Percentiles rank a stretch among this genome's conserved stretches.
phyloP scores from a whole-genome alignment of 768 basidiomycete species.

The Rhodocollybia butyracea region DNA sequence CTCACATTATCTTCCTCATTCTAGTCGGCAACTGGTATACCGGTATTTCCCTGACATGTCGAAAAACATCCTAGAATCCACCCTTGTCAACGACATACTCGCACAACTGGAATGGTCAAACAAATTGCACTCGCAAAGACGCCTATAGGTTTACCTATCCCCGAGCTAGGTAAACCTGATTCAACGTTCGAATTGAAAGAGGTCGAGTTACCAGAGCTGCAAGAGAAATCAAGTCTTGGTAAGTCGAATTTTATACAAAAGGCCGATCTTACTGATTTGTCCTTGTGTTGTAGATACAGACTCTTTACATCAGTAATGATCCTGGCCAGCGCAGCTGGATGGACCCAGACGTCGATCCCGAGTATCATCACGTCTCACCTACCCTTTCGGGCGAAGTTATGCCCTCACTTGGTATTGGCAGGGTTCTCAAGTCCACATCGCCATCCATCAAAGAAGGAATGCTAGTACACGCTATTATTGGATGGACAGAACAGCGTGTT shows the following conservation, averaged over 20 bases:
- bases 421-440: slow-evolving; percentile 1
- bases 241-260: neutral
- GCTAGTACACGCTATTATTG: neutral
- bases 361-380: neutral
- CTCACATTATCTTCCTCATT: no score
- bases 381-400: neutral
- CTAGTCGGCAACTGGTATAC: no score
- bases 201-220: neutral
- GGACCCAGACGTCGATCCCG: neutral
- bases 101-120: no score
- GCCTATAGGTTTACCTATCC: neutral
- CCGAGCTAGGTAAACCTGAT: neutral
- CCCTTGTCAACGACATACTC: no score
- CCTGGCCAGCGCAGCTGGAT: slow-evolving; percentile 1
- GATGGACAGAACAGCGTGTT: slow-evolving; percentile 2
- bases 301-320: neutral
- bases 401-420: neutral
- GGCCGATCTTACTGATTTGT: neutral
- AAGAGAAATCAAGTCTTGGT: slow-evolving; percentile 1
- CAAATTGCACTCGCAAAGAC: slow-evolving; percentile 1
- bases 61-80: no score
- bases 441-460: neutral
- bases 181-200: neutral
- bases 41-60: no score
- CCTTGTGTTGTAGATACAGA: neutral